Evolutionary conservation across 106 monocot species (phyloP).

Genomic region (Narthecium ossifragum): DNA sequence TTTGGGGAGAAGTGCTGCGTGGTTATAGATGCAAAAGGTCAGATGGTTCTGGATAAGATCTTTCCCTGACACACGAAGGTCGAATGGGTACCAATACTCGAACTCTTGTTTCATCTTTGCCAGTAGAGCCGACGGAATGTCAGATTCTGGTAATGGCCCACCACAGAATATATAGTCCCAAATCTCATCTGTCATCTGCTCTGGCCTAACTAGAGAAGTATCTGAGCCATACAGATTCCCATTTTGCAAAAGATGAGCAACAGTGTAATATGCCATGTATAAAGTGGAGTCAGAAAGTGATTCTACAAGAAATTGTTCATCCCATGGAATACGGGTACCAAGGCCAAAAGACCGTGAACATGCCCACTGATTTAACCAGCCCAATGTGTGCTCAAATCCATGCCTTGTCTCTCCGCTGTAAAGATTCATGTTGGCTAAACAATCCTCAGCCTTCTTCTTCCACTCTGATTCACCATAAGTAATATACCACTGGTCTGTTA

Average conservation of each 20-base stretch:
- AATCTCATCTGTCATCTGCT: constrained; percentile 82
- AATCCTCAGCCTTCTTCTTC: constrained; percentile 61
- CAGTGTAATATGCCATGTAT: constrained; percentile 90
- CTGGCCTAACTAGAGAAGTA: constrained; percentile 42
- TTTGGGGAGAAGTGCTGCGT: constrained; percentile 64
- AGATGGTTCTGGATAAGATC: constrained; percentile 93
- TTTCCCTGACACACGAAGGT: constrained; percentile 89
- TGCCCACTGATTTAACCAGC: constrained; percentile 99
- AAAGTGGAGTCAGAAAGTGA: constrained; percentile 94
- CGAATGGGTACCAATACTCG: constrained; percentile 96
- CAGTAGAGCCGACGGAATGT: constrained; percentile 45
- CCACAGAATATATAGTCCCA: constrained; percentile 76
- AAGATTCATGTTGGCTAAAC: constrained; percentile 65
- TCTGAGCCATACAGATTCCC: constrained; percentile 74
- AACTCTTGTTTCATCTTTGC: constrained; percentile 83
- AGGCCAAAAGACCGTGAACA: constrained; percentile 97
- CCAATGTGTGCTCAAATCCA: constrained; percentile 80
- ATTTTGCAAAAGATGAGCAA: constrained; percentile 81
- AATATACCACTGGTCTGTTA: constrained; percentile 96
- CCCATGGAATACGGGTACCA: constrained; percentile 90
- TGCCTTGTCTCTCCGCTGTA: constrained; percentile 62
- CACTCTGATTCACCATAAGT: constrained; percentile 83
- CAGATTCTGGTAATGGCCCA: constrained; percentile 40
- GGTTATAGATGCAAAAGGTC: constrained; percentile 88
- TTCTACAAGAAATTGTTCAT: constrained; percentile 85